A percentile compares a stretch with the other conserved stretches of the same genome.
phyloP scores from a whole-genome alignment of 140 eudicot species.

The Flaveria floridana region DNA sequence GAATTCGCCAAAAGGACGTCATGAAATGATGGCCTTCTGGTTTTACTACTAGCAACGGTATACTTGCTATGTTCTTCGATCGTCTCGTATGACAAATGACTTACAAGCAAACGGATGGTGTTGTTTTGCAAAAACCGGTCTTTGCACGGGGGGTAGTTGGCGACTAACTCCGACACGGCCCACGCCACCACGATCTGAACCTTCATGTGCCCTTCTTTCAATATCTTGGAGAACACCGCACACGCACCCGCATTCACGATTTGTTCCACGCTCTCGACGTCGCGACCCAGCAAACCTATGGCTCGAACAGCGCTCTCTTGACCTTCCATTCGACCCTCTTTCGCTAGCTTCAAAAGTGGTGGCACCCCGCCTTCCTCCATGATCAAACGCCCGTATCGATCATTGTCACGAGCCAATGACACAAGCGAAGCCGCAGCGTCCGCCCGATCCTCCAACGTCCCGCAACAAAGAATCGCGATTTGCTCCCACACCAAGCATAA shows the following conservation, averaged over 20 bases:
- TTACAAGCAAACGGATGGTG: slow-evolving; percentile 47
- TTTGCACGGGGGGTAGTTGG: slow-evolving; percentile 42
- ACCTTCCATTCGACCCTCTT: slow-evolving; percentile 59
- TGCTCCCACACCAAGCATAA: slow-evolving; percentile 55
- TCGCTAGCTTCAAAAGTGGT: slow-evolving; percentile 50
- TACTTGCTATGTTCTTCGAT: slow-evolving; percentile 58
- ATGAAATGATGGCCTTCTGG: slow-evolving; percentile 40
- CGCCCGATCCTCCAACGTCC: slow-evolving; percentile 45
- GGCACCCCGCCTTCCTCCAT: slow-evolving; percentile 63
- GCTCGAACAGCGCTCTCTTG: slow-evolving; percentile 65
- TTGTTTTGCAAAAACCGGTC: slow-evolving; percentile 53
- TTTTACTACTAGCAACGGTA: slow-evolving; percentile 32
- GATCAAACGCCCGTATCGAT: slow-evolving; percentile 47
- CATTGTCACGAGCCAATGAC: slow-evolving; percentile 55
- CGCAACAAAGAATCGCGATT: slow-evolving; percentile 48
- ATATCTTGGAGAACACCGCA: slow-evolving; percentile 42
- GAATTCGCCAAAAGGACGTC: slow-evolving; percentile 37
- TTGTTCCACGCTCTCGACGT: slow-evolving; percentile 54
- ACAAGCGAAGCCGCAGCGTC: slow-evolving; percentile 64
- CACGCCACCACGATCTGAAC: slow-evolving; percentile 67
- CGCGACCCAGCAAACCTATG: slow-evolving; percentile 60
- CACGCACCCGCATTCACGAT: slow-evolving; percentile 50
- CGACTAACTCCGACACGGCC: slow-evolving; percentile 60
- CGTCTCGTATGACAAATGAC: slow-evolving; percentile 49
- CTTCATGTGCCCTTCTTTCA: slow-evolving; percentile 59